Base-by-base conservation (phyloP, 2,329 filamentous ascomycete species). In the Helotiales sp. region DNA sequence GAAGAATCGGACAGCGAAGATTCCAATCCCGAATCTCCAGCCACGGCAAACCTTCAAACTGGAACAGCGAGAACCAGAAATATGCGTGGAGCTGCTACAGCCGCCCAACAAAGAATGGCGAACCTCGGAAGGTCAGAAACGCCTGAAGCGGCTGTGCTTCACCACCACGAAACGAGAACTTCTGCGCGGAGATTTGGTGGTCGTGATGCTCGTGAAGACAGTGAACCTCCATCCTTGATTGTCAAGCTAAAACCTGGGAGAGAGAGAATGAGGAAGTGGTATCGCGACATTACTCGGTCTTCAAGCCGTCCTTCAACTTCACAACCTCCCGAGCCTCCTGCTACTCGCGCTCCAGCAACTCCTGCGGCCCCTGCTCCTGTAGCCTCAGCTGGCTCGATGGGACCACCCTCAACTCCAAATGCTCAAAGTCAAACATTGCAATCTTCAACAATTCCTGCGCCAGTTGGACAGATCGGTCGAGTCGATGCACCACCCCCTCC, bases 1-100 rank as follows among this genome's bases (percentile, higher is more conserved):
- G 95, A 97, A 63, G 95, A 96, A 0, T 93, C 95, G 58, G 93
- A 97, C 30, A 97, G 93, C 76, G 95, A 97, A 65, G 93, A 96
- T 66, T 97, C 93, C 0, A 88, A 86, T 0, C 88, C 91, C 20
- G 94, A 96, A 67, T 97, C 94, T n/a, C 93, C 93, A 2, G 91
- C 91, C 1, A 86, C 91, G 43, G 88, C 91, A 6, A 87, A 91
- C 70, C 81, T 93, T 54, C 84, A 87, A 40, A 75, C 79, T 58
- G 93, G 93, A 54, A 97, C 94, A 1, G 90, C 93, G 43, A 87
- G 95, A 70, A 97, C 93, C 8, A 87, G 95, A 77, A 91, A 91
- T 58, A 93, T 97, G 87, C 90, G 95, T 65, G 93, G 93, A 62
- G 95, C 95, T 17, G 95, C 95, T 17, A 90, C 89, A 28, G 91